These are phyloP conservation scores for Boletus tomentosulus DNA, from an alignment of 768 basidiomycete species.

Conservation along the genomic window DNA sequence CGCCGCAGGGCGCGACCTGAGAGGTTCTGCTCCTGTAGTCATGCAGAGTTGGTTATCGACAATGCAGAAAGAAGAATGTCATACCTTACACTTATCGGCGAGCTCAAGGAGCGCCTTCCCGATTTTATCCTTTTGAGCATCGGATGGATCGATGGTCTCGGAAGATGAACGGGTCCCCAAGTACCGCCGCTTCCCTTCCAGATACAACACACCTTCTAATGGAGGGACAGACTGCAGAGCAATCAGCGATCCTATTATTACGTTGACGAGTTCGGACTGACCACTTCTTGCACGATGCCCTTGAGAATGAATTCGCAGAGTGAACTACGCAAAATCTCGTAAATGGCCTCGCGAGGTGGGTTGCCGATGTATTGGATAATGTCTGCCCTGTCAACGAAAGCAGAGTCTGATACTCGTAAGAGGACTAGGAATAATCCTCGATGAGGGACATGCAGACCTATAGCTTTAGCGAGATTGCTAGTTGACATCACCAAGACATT, in stretches of 20 bases:
- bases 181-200: constrained; percentile 16
- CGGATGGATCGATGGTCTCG: constrained; percentile 25
- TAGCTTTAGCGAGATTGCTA: constrained; percentile 91
- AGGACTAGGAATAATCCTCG: not conserved
- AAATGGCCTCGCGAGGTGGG: constrained; percentile 87
- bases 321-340: constrained; percentile 84
- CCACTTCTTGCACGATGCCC: constrained; percentile 62
- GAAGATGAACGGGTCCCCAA: constrained; percentile 4
- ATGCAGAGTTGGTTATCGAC: not conserved
- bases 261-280: constrained; percentile 35
- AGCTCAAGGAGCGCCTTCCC: constrained; percentile 60
- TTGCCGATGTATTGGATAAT: constrained; percentile 93
- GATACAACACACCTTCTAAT: constrained; percentile 45
- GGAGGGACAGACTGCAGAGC: constrained; percentile 54
- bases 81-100: constrained; percentile 76
- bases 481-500: constrained; percentile 97
- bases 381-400: constrained; percentile 95
- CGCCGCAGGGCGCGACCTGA: constrained; percentile 90
- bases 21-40: constrained; percentile 62
- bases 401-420: constrained; percentile 57
- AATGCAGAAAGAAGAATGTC: constrained; percentile 21
- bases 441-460: constrained; percentile 52
- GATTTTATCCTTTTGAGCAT: constrained; percentile 49
- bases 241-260: constrained; percentile 1
- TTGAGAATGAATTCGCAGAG: constrained; percentile 74